Conservation (phyloP, 169 alveolate species). For the Theileria luwenshuni region DNA sequence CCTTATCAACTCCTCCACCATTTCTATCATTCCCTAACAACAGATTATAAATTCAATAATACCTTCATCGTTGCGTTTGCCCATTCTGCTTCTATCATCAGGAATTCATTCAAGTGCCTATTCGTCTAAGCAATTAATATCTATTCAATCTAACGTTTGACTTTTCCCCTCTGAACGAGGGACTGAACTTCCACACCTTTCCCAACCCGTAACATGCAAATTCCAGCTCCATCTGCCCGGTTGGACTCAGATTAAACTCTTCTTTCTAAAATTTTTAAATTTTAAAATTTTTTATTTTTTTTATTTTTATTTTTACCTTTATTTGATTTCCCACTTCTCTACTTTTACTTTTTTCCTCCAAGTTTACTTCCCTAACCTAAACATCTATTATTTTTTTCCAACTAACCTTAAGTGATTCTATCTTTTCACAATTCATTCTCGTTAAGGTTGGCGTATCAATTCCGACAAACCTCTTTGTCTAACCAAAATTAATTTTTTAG, state of each 20-base stretch:
- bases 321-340: conserved; percentile 22
- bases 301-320: neutral
- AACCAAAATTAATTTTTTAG: conserved; percentile 75
- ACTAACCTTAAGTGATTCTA: conserved; percentile 95
- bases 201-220: conserved; percentile 92
- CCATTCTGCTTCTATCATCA: conserved; percentile 99
- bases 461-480: conserved; percentile 87
- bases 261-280: conserved; percentile 58
- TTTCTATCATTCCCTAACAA: conserved; percentile 58
- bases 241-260: conserved; percentile 94
- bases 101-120: conserved; percentile 97
- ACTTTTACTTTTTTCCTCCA: conserved; percentile 6
- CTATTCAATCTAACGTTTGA: conserved; percentile 79
- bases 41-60: conserved; percentile 69
- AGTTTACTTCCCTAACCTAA: conserved; percentile 13
- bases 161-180: conserved; percentile 98
- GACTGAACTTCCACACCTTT: conserved; percentile 96
- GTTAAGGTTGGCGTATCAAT: conserved; percentile 99
- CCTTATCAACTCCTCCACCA: conserved; percentile 59
- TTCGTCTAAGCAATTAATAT: conserved; percentile 81
- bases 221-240: conserved; percentile 96
- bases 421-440: conserved; percentile 98
- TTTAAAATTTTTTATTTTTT: neutral
- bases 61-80: conserved; percentile 68
- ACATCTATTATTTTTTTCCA: conserved; percentile 66